These are phyloP conservation scores for Alliaria petiolata DNA, from an alignment of 345 rosid species.

Conservation along the genomic window DNA sequence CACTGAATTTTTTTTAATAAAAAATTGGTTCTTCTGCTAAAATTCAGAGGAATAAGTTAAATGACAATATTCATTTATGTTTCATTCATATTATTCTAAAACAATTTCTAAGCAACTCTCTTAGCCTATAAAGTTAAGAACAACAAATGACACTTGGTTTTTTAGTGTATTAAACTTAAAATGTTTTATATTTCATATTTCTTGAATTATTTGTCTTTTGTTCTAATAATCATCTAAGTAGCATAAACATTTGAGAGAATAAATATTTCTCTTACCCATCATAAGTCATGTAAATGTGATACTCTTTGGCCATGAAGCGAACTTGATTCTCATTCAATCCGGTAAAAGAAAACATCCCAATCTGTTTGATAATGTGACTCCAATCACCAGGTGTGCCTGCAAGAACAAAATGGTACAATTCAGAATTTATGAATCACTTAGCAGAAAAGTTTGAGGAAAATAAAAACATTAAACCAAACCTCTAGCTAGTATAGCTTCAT, in stretches of 20 bases:
- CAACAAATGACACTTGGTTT: too few relatives aligned
- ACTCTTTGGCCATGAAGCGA: constrained; percentile 55
- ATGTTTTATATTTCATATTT: too few relatives aligned
- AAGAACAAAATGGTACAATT: not conserved
- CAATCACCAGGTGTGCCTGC: constrained; percentile 84
- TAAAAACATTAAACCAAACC: constrained; percentile 34
- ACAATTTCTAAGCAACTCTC: too few relatives aligned
- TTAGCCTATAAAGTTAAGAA: too few relatives aligned
- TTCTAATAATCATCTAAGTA: too few relatives aligned
- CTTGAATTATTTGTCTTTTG: not conserved
- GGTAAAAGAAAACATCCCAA: constrained; percentile 71
- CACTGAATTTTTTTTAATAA: too few relatives aligned
- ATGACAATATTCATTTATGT: too few relatives aligned
- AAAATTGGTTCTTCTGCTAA: too few relatives aligned
- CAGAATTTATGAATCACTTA: not conserved
- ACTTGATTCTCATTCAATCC: constrained; percentile 71
- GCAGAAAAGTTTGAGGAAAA: not conserved
- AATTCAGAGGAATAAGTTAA: too few relatives aligned
- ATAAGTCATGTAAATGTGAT: constrained; percentile 68
- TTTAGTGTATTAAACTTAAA: too few relatives aligned
- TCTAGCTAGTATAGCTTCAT: constrained; percentile 51
- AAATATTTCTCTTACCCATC: constrained; percentile 50
- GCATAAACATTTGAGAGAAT: not conserved
- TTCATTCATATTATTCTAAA: too few relatives aligned
- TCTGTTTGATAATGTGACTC: constrained; percentile 74